Base-by-base conservation (phyloP, 2,329 filamentous ascomycete species). In the Microdochium trichocladiopsis region DNA sequence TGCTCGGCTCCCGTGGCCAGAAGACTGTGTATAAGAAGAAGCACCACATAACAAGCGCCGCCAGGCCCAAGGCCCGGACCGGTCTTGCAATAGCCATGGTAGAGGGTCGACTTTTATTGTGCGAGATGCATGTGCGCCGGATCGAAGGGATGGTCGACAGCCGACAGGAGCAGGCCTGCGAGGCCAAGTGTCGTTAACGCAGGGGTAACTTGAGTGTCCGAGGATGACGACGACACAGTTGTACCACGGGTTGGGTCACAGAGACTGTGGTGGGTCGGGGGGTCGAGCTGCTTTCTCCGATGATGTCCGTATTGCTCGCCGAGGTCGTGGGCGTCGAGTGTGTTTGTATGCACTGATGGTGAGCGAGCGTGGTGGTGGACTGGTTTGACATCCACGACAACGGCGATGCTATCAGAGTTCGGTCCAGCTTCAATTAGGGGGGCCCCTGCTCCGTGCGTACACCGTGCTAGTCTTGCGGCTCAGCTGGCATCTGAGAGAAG, bases 11-110 rank as follows among this genome's bases (percentile, higher is more conserved):
- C 22, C 80, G 75, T 9, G 81, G 77, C 56, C 80, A 81, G 67
- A 88, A 83, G 61, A 94, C 75, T 64, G 89, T 86, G 60, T 88
- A 86, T 58, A 95, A 71, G 63, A 95, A 83, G 69, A 92, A 91
- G 56, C 88, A 76, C 75, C 90, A 88, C 58, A 95, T 73, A 55
- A 88, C 69, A 61, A 89, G 73, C 57, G 86, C 88, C 56, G 83
- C 76, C 58, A 88, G 78, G 60, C 83, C 87, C 65, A 96, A 76
- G 64, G 88, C 83, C 72, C 92, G 85, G 66, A 96, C 86, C 53
- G 90, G 89, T 75, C 86, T 86, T 65, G 90, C 89, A 66, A 96
- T 77, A 63, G 87, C 89, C 91, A 96, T 96, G 59, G 61, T 80
- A 65, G 52, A 54, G 56, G 55, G 55, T 18, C 41, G 41, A 23